Evolutionary conservation across 116 monocot species (phyloP).

Genomic region (Cymodocea nodosa): DNA sequence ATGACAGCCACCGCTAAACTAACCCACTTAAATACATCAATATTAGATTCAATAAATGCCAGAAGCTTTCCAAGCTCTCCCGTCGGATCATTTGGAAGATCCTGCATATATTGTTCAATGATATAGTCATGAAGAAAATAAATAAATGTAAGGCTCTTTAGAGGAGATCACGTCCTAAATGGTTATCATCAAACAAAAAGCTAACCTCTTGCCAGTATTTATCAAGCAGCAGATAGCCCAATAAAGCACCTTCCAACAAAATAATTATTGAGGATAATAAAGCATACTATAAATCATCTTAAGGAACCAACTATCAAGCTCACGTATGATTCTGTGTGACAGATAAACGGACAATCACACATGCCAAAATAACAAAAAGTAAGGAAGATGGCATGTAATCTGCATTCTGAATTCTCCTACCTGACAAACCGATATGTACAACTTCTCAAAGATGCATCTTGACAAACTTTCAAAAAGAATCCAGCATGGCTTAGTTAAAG

Average conservation of each 20-base stretch:
- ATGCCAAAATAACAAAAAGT: background rate
- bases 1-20: slow-evolving; percentile 32
- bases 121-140: background rate
- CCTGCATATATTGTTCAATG: slow-evolving; percentile 18
- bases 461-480: too few species aligned
- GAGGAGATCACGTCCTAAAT: background rate
- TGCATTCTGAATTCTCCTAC: background rate
- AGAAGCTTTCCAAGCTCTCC: slow-evolving; percentile 50
- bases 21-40: slow-evolving; percentile 38
- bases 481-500: too few species aligned
- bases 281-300: slow-evolving; percentile 29
- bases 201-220: slow-evolving; percentile 64
- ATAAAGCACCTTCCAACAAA: slow-evolving; percentile 42
- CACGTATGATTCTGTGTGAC: background rate
- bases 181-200: background rate
- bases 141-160: background rate
- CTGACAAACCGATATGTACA: background rate
- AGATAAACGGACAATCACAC: background rate
- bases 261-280: slow-evolving; percentile 33
- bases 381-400: too few species aligned
- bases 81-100: slow-evolving; percentile 65
- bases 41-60: slow-evolving; percentile 49
- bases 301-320: background rate
- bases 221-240: slow-evolving; percentile 36
- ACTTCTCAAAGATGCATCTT: too few species aligned